Evolutionary conservation across 805 yeast genomes (phyloP).

Genomic region (Wickerhamiella spandovensis): DNA sequence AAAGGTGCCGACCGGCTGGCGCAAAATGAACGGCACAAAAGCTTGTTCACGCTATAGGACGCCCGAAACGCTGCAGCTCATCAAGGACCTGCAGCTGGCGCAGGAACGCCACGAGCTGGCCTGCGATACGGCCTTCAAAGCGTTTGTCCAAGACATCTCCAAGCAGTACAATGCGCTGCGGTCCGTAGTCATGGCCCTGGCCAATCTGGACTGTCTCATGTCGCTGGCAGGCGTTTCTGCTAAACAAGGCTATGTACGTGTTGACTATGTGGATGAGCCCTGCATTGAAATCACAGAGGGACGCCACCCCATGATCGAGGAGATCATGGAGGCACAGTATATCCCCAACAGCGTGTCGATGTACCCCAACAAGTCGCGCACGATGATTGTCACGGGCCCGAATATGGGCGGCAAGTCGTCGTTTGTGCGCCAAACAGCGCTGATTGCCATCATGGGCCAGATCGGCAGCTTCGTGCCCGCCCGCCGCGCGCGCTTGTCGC

Average conservation of each 20-base stretch:
- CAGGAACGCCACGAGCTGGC: constrained; percentile 38
- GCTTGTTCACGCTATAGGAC: constrained; percentile 61
- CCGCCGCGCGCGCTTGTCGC: constrained; percentile 41
- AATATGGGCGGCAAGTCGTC: constrained; percentile 85
- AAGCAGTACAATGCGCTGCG: constrained; percentile 29
- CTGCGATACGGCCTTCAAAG: constrained; percentile 35
- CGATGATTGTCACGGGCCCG: constrained; percentile 66
- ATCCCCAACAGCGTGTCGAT: constrained; percentile 57
- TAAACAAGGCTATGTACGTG: constrained; percentile 35
- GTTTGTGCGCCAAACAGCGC: constrained; percentile 59
- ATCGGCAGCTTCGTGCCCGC: constrained; percentile 71
- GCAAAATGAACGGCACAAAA: constrained; percentile 57
- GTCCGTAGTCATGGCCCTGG: constrained; percentile 34
- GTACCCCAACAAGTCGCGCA: constrained; percentile 33
- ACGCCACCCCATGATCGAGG: constrained; percentile 56
- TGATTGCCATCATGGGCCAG: constrained; percentile 60
- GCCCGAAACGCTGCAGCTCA: constrained; percentile 39
- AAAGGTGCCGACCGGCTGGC: constrained; percentile 60
- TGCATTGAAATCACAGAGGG: constrained; percentile 41
- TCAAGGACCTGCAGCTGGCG: constrained; percentile 44
- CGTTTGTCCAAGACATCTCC: constrained; percentile 29
- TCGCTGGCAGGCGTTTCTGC: constrained; percentile 52
- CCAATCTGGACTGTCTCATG: constrained; percentile 50
- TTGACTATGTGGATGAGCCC: constrained; percentile 35
- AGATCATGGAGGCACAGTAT: constrained; percentile 30